These are phyloP conservation scores for Juncus effusus DNA, from an alignment of 176 grass and related monocot species.

Conservation along the genomic window DNA sequence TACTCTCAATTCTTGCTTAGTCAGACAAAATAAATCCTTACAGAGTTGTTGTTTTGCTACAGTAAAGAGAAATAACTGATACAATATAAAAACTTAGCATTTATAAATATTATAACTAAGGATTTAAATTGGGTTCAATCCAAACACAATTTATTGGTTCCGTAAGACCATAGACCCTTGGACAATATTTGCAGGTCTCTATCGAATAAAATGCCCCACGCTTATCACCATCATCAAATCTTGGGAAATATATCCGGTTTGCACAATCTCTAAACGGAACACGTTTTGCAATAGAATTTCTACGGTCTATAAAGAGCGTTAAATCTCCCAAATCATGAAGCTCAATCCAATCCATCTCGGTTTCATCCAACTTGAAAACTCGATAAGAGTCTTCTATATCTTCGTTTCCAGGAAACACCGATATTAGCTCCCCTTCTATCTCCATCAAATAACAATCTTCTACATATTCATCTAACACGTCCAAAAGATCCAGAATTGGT, in stretches of 20 bases:
- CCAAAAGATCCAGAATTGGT: neutral
- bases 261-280: neutral
- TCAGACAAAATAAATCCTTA: no score
- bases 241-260: slow-evolving; percentile 2
- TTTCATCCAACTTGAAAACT: slow-evolving; percentile 1
- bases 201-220: neutral
- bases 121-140: slow-evolving; percentile 11
- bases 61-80: no score
- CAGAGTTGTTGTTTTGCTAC: no score
- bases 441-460: slow-evolving; percentile 4
- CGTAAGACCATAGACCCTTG: neutral
- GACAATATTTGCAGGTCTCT: neutral
- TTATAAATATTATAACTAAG: no score
- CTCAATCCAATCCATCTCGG: slow-evolving; percentile 2
- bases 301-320: slow-evolving; percentile 14
- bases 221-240: neutral
- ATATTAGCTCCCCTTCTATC: neutral
- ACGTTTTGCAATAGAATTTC: neutral
- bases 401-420: neutral
- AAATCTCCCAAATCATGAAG: neutral
- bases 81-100: no score
- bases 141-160: slow-evolving; percentile 10
- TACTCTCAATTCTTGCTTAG: no score
- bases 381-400: neutral
- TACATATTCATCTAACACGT: neutral